Percentiles rank a stretch among this genome's conserved stretches.
phyloP scores from a whole-genome alignment of 164 flowering plant genomes.

The Aristolochia contorta region DNA sequence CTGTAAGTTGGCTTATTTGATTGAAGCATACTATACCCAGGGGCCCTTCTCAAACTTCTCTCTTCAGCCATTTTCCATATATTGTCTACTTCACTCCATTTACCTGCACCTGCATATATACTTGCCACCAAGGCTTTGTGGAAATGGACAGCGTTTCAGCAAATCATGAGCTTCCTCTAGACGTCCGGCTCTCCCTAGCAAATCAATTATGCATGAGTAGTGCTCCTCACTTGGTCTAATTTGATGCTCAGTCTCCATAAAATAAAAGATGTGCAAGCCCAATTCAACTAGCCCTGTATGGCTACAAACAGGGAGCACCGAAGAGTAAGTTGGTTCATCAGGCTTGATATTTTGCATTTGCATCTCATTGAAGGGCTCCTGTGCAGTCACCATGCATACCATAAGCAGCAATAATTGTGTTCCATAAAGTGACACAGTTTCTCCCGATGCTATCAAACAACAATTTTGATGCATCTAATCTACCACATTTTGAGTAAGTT shows the following conservation, averaged over 20 bases:
- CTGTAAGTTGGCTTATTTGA: constrained; percentile 8
- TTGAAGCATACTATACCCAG: constrained; percentile 43
- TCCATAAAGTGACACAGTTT: constrained; percentile 28
- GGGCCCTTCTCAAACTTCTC: constrained; percentile 28
- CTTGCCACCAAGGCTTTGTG: constrained; percentile 28
- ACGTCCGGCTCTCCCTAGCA: constrained; percentile 51
- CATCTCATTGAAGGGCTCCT: constrained; percentile 31
- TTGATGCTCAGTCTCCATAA: constrained; percentile 29
- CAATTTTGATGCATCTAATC: constrained; percentile 18
- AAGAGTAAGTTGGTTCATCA: constrained; percentile 36
- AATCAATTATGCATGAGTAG: constrained; percentile 54
- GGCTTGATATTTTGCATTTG: constrained; percentile 19
- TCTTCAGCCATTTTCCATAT: constrained; percentile 23
- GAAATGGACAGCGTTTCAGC: constrained; percentile 22
- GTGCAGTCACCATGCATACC: constrained; percentile 37
- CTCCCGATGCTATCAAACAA: constrained; percentile 24
- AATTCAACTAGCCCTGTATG: constrained; percentile 56
- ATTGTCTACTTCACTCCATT: constrained; percentile 35
- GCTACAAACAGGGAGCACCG: constrained; percentile 46
- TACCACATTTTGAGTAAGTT: constrained; percentile 49
- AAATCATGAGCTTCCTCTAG: constrained; percentile 45
- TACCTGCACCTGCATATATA: constrained; percentile 36
- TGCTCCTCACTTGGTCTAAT: constrained; percentile 41
- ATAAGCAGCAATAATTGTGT: constrained; percentile 38
- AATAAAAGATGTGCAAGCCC: constrained; percentile 33